Evolutionary conservation across 192 early-diverging fungal genomes (phyloP).

Genomic region (Funneliformis geosporum): DNA sequence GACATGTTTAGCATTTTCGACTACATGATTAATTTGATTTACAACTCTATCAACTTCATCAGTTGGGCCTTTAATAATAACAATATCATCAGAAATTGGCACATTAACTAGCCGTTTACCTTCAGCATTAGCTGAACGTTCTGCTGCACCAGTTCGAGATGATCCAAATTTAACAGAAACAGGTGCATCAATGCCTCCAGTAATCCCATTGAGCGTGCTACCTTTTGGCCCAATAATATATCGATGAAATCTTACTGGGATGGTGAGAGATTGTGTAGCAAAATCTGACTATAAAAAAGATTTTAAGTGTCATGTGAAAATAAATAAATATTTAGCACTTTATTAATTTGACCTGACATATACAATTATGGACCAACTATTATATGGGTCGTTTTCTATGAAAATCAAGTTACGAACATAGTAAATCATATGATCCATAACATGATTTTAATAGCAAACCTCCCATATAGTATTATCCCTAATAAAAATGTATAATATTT

Average conservation of each 20-base stretch:
- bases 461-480: too few relatives aligned
- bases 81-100: constrained; percentile 60
- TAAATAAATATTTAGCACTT: not conserved
- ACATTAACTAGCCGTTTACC: constrained; percentile 46
- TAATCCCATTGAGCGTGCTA: constrained; percentile 71
- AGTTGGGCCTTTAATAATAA: constrained; percentile 80
- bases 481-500: too few relatives aligned
- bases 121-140: constrained; percentile 46
- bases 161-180: constrained; percentile 75
- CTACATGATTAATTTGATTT: constrained; percentile 64
- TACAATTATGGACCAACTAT: too few relatives aligned
- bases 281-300: constrained; percentile 54
- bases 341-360: too few relatives aligned
- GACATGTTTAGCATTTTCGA: constrained; percentile 68
- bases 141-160: constrained; percentile 39
- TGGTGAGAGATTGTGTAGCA: constrained; percentile 53
- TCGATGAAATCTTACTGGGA: constrained; percentile 79
- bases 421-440: too few relatives aligned
- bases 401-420: too few relatives aligned
- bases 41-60: constrained; percentile 75
- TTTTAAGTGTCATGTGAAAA: not conserved
- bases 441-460: too few relatives aligned
- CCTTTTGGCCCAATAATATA: constrained; percentile 77
- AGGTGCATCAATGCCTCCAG: constrained; percentile 59
- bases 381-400: too few relatives aligned